A percentile compares a stretch with the other conserved stretches of the same genome.
Conservation (phyloP, 116 monocot species). For the Trichopus zeylanicus region DNA sequence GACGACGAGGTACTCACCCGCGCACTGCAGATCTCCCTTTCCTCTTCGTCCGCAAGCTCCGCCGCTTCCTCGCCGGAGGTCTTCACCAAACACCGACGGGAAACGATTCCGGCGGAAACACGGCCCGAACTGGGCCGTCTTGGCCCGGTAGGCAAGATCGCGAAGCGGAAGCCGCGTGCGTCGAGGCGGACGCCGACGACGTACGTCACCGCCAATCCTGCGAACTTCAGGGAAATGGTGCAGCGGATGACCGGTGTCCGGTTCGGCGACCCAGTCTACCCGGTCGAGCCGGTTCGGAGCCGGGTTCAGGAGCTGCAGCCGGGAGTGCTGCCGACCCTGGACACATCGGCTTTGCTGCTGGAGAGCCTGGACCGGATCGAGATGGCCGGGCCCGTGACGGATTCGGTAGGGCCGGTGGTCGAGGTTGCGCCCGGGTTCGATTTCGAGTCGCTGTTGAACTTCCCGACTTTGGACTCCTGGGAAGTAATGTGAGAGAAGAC, state of each 20-base stretch:
- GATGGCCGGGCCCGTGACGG: not conserved
- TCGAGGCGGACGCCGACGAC: constrained; percentile 52
- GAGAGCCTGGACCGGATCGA: constrained; percentile 20
- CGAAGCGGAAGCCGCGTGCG: constrained; percentile 47
- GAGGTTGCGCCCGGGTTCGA: constrained; percentile 1
- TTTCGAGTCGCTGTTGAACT: constrained; percentile 8
- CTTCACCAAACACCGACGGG: not conserved
- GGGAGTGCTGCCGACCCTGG: constrained; percentile 51
- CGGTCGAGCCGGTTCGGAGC: constrained; percentile 20
- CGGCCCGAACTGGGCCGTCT: not conserved
- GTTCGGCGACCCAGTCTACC: constrained; percentile 1
- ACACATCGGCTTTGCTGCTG: constrained; percentile 39
- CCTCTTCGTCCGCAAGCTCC: constrained; percentile 5
- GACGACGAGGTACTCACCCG: constrained; percentile 36
- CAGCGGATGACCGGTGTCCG: constrained; percentile 68
- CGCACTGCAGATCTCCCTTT: constrained; percentile 62
- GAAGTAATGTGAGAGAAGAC: constrained; percentile 4
- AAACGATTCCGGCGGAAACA: not conserved
- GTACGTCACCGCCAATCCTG: constrained; percentile 58
- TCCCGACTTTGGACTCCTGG: constrained; percentile 33
- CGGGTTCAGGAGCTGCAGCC: not conserved
- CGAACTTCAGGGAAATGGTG: constrained; percentile 83
- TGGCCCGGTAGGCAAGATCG: constrained; percentile 21
- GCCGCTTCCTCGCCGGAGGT: not conserved
- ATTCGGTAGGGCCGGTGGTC: not conserved